phyloP scores from a whole-genome alignment of 2,329 filamentous ascomycete species.

The Chaetomium sp. region DNA sequence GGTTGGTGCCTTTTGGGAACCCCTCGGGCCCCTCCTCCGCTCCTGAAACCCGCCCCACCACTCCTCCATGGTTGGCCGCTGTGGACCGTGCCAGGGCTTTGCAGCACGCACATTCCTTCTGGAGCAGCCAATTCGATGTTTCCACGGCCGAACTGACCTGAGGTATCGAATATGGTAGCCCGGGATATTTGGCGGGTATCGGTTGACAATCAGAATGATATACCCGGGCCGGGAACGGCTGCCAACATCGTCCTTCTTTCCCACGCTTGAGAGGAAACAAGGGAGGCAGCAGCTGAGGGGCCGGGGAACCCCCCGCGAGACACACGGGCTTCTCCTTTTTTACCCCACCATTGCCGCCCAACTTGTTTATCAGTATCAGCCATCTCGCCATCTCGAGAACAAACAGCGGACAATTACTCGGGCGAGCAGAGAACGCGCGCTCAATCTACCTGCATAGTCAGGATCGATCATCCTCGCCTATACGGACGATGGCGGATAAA shows the following conservation, averaged over 20 bases:
- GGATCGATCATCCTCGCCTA: not conserved
- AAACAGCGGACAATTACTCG: not conserved
- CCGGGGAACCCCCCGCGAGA: slow-evolving; percentile 1
- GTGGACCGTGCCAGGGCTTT: slow-evolving; percentile 15
- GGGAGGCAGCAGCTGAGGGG: not conserved
- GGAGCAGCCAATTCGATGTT: not conserved
- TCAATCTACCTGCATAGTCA: not conserved
- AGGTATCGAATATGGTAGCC: not conserved
- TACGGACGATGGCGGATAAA: not conserved
- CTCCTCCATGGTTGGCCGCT: not conserved
- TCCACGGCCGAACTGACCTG: not conserved
- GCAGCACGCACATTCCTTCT: slow-evolving; percentile 14
- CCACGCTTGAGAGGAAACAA: not conserved
- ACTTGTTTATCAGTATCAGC: not conserved
- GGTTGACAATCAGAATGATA: not conserved
- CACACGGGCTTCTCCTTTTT: not conserved
- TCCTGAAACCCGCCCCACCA: slow-evolving; percentile 19
- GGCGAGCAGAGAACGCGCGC: not conserved
- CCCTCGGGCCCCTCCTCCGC: slow-evolving; percentile 18
- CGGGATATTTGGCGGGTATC: not conserved
- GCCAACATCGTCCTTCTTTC: not conserved
- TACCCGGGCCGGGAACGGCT: not conserved
- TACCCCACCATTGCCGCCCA: slow-evolving; percentile 8
- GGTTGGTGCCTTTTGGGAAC: slow-evolving; percentile 6
- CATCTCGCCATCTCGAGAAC: not conserved